phyloP scores from a whole-genome alignment of 73 alveolate genomes.

The Uronychia binucleata region DNA sequence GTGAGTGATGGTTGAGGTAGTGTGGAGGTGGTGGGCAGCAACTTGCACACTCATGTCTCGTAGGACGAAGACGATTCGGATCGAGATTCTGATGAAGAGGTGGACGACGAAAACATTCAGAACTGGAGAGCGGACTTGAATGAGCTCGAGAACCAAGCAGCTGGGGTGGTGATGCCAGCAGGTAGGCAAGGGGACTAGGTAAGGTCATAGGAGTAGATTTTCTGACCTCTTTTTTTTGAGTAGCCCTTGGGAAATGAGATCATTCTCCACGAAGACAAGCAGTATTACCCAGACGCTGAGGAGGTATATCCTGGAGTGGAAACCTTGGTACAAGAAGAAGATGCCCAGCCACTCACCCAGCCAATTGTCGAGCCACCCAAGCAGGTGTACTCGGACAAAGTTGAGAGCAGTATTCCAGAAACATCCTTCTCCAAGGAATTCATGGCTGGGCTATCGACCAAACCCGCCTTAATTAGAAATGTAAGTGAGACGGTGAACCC shows the following conservation, averaged over 20 bases:
- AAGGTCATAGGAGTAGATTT: neutral
- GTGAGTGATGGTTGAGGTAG: conserved; percentile 29
- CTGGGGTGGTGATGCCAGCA: conserved; percentile 49
- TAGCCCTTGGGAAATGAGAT: conserved; percentile 67
- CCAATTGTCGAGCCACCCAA: conserved; percentile 98
- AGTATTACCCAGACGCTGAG: conserved; percentile 96
- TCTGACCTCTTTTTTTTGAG: neutral
- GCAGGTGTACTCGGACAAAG: conserved; percentile 87
- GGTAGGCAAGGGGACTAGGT: conserved; percentile 54
- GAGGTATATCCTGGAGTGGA: conserved; percentile 97
- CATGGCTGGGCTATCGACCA: conserved; percentile 88
- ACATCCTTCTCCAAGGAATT: conserved; percentile 92
- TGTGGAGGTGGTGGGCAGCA: conserved; percentile 23
- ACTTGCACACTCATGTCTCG: no score
- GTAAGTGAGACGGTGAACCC: neutral
- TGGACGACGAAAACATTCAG: conserved; percentile 63
- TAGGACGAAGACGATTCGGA: neutral
- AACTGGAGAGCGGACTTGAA: conserved; percentile 42
- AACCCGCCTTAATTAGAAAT: conserved; percentile 96
- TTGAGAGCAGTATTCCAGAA: conserved; percentile 89
- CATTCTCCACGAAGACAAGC: conserved; percentile 97
- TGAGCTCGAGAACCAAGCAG: conserved; percentile 48
- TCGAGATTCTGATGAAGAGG: conserved; percentile 65
- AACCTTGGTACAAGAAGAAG: conserved; percentile 98
- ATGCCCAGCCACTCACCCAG: conserved; percentile 97